Conservation (phyloP, 495 filamentous ascomycete species). For the Daldinia childiae region DNA sequence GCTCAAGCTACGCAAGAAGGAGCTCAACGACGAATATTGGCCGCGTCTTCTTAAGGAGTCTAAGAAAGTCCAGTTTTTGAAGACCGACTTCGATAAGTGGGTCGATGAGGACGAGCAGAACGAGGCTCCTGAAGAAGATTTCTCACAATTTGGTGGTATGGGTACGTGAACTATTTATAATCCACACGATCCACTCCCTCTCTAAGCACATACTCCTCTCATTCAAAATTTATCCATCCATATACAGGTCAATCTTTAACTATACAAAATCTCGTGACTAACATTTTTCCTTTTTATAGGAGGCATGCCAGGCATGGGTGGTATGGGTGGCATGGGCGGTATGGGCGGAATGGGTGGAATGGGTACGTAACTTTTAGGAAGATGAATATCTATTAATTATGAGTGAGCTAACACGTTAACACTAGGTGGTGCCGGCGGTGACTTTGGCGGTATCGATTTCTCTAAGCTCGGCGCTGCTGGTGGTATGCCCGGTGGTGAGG, state of each 20-base stretch:
- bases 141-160: conserved; percentile 71
- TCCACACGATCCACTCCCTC: neutral
- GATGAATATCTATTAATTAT: conserved; percentile 14
- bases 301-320: conserved; percentile 59
- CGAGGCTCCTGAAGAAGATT: conserved; percentile 82
- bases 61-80: conserved; percentile 93
- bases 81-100: conserved; percentile 99
- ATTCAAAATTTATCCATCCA: neutral
- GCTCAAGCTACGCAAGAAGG: conserved; percentile 95
- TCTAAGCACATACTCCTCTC: neutral
- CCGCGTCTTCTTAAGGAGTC: conserved; percentile 88
- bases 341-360: conserved; percentile 67
- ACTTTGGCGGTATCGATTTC: conserved; percentile 84
- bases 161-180: conserved; percentile 52
- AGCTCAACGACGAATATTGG: conserved; percentile 90
- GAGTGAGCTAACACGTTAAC: conserved; percentile 35
- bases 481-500: conserved; percentile 65
- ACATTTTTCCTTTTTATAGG: conserved; percentile 39
- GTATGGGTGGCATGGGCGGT: conserved; percentile 9
- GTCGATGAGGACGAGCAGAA: conserved; percentile 99
- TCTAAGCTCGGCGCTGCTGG: conserved; percentile 82
- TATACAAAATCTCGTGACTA: conserved; percentile 13
- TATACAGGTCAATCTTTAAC: neutral
- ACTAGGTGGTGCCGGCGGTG: conserved; percentile 62
- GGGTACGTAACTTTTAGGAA: conserved; percentile 52